These are phyloP conservation scores for Heterobasidion irregulare DNA, from an alignment of 1,284 basidiomycete genomes.

Conservation along the genomic window DNA sequence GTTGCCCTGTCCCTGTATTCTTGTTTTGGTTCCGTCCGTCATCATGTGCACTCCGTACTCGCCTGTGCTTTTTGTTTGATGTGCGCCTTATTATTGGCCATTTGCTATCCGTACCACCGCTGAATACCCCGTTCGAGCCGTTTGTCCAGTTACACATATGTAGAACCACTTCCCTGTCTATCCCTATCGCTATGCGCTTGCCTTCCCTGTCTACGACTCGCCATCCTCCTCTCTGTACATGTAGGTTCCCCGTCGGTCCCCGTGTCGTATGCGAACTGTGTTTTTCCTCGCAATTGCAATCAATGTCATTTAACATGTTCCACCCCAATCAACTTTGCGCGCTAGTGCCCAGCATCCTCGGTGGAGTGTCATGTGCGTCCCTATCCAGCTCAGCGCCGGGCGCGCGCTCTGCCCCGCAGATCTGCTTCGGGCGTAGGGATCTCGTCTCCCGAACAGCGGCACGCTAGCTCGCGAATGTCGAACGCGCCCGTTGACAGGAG, in stretches of 20 bases:
- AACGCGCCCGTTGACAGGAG: no score
- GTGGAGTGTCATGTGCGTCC: no score
- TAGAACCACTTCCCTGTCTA: background rate
- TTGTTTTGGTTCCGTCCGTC: conserved; percentile 1
- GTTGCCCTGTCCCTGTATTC: background rate
- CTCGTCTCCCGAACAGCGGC: no score
- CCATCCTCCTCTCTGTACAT: background rate
- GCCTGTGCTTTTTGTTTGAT: background rate
- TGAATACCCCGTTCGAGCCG: background rate
- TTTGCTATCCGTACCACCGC: background rate
- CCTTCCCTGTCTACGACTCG: background rate
- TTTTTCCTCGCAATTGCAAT: no score
- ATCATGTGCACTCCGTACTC: background rate
- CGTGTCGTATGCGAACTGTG: no score
- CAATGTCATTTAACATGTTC: no score
- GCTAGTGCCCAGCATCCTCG: no score
- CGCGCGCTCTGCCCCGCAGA: no score
- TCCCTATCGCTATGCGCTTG: background rate
- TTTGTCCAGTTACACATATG: background rate
- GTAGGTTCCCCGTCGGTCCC: background rate
- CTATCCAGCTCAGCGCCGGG: no score
- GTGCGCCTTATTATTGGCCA: background rate
- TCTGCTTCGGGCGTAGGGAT: no score
- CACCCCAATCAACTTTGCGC: no score
- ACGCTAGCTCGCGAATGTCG: no score